Conservation (phyloP, 2,329 filamentous ascomycete genomes). For the Cordyceps tenuipes region DNA sequence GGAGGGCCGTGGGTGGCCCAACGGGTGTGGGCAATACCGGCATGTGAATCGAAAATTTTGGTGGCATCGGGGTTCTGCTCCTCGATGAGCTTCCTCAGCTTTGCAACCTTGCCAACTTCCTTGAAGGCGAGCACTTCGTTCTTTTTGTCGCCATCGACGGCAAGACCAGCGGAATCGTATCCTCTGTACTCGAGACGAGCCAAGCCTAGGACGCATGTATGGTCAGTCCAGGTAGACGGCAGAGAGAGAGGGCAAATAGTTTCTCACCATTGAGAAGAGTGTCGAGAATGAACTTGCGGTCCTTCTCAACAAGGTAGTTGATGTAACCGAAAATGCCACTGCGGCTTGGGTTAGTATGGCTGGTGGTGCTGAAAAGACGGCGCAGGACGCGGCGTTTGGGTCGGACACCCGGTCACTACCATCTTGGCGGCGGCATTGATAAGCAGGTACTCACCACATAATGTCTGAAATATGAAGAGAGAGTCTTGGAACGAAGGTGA, state of each 20-base stretch:
- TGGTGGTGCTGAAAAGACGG: neutral
- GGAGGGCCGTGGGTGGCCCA: constrained; percentile 98
- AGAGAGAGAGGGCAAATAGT: neutral
- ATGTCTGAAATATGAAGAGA: neutral
- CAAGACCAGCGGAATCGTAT: constrained; percentile 95
- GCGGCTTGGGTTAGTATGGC: constrained; percentile 20
- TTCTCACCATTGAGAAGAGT: constrained; percentile 82
- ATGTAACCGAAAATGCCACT: constrained; percentile 98
- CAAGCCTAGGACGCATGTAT: constrained; percentile 53
- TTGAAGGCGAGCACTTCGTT: constrained; percentile 97
- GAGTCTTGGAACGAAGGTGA: neutral
- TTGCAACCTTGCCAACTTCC: constrained; percentile 98
- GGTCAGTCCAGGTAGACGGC: constrained; percentile 19
- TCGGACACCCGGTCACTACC: neutral
- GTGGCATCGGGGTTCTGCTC: constrained; percentile 73
- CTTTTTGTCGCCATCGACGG: constrained; percentile 96
- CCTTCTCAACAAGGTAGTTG: constrained; percentile 99
- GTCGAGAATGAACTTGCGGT: constrained; percentile 91
- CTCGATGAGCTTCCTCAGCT: constrained; percentile 87
- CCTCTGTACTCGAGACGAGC: constrained; percentile 96
- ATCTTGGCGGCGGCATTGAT: neutral
- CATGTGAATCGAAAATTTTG: constrained; percentile 96
- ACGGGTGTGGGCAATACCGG: constrained; percentile 95
- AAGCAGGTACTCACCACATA: constrained; percentile 4
- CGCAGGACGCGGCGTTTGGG: neutral